These are phyloP conservation scores for Vaccinium macrocarpon DNA, from an alignment of 148 eudicot genomes.

Conservation along the genomic window DNA sequence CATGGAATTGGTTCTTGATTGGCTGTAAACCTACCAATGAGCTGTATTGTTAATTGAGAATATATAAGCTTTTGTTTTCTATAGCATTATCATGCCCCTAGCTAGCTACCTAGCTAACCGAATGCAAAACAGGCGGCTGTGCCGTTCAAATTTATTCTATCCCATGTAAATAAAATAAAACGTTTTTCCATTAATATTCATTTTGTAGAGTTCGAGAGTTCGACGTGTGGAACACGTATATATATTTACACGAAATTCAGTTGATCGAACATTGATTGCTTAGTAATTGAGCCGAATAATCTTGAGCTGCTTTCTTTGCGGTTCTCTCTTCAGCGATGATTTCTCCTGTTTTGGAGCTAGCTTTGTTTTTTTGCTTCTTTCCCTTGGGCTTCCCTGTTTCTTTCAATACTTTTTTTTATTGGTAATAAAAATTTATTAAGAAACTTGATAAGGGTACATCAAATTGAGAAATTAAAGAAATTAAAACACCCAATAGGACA, in stretches of 20 bases:
- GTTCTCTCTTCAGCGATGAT: no score
- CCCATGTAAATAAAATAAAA: neutral
- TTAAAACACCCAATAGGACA: no score
- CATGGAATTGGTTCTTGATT: slow-evolving; percentile 23
- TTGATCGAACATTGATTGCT: neutral
- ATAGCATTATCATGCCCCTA: neutral
- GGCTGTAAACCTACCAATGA: slow-evolving; percentile 17
- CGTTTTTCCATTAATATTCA: neutral
- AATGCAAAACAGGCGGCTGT: neutral
- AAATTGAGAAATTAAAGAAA: no score
- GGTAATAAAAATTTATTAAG: no score
- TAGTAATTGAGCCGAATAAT: neutral
- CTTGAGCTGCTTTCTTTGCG: no score
- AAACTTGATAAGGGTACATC: no score
- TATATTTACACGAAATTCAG: neutral
- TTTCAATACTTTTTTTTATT: no score
- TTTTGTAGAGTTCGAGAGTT: neutral
- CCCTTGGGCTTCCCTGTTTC: no score
- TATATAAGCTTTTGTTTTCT: neutral
- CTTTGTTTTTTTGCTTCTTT: no score
- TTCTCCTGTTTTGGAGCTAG: no score
- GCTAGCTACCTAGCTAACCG: neutral
- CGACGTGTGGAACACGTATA: no score
- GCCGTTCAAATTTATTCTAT: neutral
- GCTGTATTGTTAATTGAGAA: neutral